These are phyloP conservation scores for Candida sanyaensis DNA, from an alignment of 1,139 yeast species.

Conservation along the genomic window DNA sequence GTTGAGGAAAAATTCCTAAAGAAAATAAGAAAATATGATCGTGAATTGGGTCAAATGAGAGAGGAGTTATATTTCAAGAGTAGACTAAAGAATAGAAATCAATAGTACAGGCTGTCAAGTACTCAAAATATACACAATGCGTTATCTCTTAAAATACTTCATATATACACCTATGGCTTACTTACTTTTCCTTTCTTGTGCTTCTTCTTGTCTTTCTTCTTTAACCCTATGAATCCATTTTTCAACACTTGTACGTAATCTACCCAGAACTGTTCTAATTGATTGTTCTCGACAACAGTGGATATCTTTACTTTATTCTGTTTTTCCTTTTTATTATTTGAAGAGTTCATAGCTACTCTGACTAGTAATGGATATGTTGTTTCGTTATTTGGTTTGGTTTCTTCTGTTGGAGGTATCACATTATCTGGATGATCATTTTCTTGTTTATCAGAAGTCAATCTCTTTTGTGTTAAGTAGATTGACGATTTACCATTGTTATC, in stretches of 20 bases:
- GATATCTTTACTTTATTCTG: constrained; percentile 55
- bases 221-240: constrained; percentile 54
- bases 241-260: constrained; percentile 67
- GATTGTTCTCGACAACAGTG: constrained; percentile 60
- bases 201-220: constrained; percentile 54
- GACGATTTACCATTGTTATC: constrained; percentile 41
- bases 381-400: constrained; percentile 15
- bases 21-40: constrained; percentile 57
- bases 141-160: too few species aligned
- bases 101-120: not conserved
- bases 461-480: constrained; percentile 45
- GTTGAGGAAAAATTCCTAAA: constrained; percentile 43
- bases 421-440: constrained; percentile 38
- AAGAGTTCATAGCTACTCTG: constrained; percentile 62
- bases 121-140: not conserved
- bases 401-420: constrained; percentile 22
- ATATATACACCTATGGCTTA: constrained; percentile 12
- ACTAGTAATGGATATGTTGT: constrained; percentile 49
- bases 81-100: not conserved
- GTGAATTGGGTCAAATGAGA: constrained; percentile 58
- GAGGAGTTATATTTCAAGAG: constrained; percentile 41
- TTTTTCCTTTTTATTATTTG: constrained; percentile 31
- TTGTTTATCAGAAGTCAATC: constrained; percentile 27
- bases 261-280: constrained; percentile 68
- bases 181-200: constrained; percentile 27